Percentiles rank a stretch among this genome's conserved stretches.
Conservation (phyloP, 257 asterid genomes). For the Jacaranda copaia region DNA sequence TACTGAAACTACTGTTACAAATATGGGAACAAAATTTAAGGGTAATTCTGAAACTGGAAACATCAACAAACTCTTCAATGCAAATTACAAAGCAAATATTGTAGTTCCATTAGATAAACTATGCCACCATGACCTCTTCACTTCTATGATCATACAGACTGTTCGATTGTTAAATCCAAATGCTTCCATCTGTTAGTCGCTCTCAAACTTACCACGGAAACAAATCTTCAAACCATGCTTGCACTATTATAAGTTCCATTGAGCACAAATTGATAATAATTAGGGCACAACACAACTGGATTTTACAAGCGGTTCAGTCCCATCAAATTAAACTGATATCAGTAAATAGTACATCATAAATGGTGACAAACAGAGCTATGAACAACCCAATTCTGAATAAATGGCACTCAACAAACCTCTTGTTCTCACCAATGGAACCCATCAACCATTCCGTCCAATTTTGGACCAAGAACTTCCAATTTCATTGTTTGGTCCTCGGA, state of each 20-base stretch:
- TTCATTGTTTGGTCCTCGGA: neutral
- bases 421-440: neutral
- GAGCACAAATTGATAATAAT: neutral
- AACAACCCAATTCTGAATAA: neutral
- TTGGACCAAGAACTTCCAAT: neutral
- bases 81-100: neutral
- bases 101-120: neutral
- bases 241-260: neutral
- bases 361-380: neutral
- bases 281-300: neutral
- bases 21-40: neutral
- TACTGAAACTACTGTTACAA: neutral
- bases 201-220: conserved; percentile 13
- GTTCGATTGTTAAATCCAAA: neutral
- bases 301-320: neutral
- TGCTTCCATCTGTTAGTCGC: neutral
- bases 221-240: neutral
- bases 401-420: neutral
- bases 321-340: neutral
- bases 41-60: neutral
- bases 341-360: conserved; percentile 3
- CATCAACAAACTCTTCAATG: neutral
- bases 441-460: neutral
- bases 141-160: neutral
- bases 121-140: neutral